Evolutionary conservation across 441 rosid species (phyloP), one percentile per base, ranked within the genome.

Genomic region (Adansonia gregorii): DNA sequence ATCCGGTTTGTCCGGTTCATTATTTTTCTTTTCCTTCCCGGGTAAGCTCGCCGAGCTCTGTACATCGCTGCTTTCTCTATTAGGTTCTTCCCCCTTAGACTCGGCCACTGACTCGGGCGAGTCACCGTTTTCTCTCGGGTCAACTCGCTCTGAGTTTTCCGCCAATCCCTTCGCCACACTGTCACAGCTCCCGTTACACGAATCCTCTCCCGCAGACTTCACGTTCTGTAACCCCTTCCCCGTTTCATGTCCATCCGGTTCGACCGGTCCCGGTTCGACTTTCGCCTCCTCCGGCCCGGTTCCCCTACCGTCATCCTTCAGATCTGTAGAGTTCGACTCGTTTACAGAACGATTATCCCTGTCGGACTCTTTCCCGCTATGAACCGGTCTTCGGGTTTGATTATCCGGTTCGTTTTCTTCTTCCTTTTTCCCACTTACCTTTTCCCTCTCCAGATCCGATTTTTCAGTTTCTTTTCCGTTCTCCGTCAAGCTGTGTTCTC

Each of bases 21-120:
- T 61, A 45, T 27, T 75, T 68, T 75, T 75, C 75, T 73, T 78
- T 76, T 83, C 79, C 74, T 82, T 83, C 20, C 85, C 83, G 83
- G 87, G 78, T 56, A 86, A 79, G 24, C 89, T 88, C 74, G 87
- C 94, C 75, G 89, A 85, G 88, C 92, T 91, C 82, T 86, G 91
- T 56, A 88, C 89, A 65, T 89, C 91, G 81, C 89, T 87, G 84
- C 84, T 85, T 76, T 83, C 72, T 75, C 19, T 80, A 78, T 20
- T 55, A 80, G 49, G 64, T 77, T 78, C 82, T 68, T 75, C 79
- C 41, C 81, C 20, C 48, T 74, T 78, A 69, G 86, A 80, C 80
- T 87, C 89, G 65, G 82, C 81, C 71, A 69, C 84, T 72, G 86
- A 82, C 82, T 72, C 87, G 9, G 77, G 69, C 80, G 85, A 81